Conservation (phyloP, 2,329 filamentous ascomycete genomes). For the Sporothrix pseudoabietina region DNA sequence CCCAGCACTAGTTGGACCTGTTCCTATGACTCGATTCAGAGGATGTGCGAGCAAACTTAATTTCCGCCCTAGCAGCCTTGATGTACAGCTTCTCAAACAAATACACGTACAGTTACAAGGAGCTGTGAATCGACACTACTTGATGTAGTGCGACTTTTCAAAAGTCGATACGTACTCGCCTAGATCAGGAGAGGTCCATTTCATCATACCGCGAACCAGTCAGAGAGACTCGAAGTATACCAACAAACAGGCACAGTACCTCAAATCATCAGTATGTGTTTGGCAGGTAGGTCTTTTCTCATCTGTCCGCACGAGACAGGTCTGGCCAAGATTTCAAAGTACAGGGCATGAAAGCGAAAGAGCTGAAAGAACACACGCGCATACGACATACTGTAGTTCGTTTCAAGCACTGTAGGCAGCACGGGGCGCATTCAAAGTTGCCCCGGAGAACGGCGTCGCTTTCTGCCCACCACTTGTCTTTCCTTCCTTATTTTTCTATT, state of each 20-base stretch:
- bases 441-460: neutral
- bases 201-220: too few relatives aligned
- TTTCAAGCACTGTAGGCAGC: constrained; percentile 10
- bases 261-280: neutral
- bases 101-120: neutral
- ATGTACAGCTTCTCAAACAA: too few relatives aligned
- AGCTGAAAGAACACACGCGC: neutral
- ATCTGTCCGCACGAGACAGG: neutral
- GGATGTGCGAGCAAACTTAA: neutral
- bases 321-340: neutral
- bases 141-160: neutral
- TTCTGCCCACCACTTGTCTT: neutral
- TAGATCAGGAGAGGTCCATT: neutral
- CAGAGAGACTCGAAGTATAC: neutral
- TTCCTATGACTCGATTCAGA: neutral
- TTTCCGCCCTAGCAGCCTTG: too few relatives aligned
- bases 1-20: too few relatives aligned
- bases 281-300: neutral
- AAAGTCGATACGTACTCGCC: neutral
- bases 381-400: neutral
- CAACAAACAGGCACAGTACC: neutral
- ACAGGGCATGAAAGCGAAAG: neutral
- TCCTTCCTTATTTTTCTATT: too few relatives aligned
- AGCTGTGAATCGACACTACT: neutral
- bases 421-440: neutral